A percentile compares a stretch with the other conserved stretches of the same genome.
phyloP scores from a whole-genome alignment of 176 grass and related monocot genomes.

The Musa troglodytarum region DNA sequence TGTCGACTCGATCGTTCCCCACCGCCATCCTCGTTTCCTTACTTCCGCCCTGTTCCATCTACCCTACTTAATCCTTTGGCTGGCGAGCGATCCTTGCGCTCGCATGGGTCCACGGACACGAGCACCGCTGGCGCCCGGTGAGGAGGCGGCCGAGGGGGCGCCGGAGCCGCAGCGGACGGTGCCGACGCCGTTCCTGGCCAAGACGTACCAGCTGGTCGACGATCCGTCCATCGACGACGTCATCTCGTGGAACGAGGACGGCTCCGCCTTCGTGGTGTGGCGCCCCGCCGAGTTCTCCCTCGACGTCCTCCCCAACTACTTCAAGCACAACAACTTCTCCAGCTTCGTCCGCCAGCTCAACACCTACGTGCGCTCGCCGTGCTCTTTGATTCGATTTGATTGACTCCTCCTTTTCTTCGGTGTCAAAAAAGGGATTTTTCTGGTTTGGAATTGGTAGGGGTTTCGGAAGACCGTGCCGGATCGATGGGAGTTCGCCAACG shows the following conservation, averaged over 20 bases:
- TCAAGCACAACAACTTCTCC: conserved; percentile 13
- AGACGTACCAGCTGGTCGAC: conserved; percentile 3
- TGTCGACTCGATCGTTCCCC: no score
- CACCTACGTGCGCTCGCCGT: neutral
- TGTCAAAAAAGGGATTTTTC: neutral
- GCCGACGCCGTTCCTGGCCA: neutral
- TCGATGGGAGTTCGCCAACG: neutral
- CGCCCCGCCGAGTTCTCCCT: neutral
- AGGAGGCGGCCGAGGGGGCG: neutral
- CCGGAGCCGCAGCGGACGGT: neutral
- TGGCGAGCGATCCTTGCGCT: neutral
- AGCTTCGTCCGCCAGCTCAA: conserved; percentile 10
- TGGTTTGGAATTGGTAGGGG: neutral
- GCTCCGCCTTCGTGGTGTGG: neutral
- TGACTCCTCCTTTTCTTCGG: neutral
- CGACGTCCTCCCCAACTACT: conserved; percentile 6
- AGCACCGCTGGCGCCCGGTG: neutral
- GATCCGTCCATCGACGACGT: neutral
- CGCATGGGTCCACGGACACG: neutral
- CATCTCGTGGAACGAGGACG: conserved; percentile 3
- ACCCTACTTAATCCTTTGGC: no score
- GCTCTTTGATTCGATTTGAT: neutral
- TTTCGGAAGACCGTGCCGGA: conserved; percentile 5
- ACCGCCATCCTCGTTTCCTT: neutral
- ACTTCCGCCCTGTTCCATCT: no score